These are phyloP conservation scores for Lachnum nothofagi DNA, from an alignment of 2,329 filamentous ascomycete species.

Conservation along the genomic window DNA sequence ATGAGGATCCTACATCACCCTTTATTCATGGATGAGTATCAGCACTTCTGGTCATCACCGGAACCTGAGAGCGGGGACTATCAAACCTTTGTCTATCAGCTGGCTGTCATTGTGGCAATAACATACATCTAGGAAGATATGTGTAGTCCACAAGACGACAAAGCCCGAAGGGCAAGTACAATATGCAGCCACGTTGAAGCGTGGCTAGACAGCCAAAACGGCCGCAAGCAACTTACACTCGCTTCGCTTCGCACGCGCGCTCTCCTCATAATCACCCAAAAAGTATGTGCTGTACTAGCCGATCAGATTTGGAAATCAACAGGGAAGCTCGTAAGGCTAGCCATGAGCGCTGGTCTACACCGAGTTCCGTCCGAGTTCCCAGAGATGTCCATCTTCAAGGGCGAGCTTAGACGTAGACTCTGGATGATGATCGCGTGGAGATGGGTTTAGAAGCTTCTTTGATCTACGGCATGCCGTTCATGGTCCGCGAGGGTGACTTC, in stretches of 20 bases:
- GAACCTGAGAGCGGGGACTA: conserved; percentile 2
- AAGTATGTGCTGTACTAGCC: conserved; percentile 5
- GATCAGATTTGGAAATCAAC: conserved; percentile 21
- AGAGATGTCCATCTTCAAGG: conserved; percentile 42
- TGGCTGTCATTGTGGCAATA: conserved; percentile 12
- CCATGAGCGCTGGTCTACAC: conserved; percentile 53
- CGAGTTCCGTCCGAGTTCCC: conserved; percentile 47
- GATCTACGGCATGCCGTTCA: conserved; percentile 45
- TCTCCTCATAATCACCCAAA: conserved; percentile 9
- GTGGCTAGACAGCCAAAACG: conserved; percentile 11
- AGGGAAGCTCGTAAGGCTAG: conserved; percentile 47
- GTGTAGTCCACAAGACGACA: not conserved
- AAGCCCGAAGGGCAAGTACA: conserved; percentile 8
- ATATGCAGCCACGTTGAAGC: conserved; percentile 8
- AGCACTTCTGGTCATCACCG: conserved; percentile 34
- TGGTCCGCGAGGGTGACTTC: conserved; percentile 43
- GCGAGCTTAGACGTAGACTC: conserved; percentile 50
- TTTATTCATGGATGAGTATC: conserved; percentile 40
- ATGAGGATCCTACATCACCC: conserved; percentile 42
- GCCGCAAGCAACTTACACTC: conserved; percentile 11
- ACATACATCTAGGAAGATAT: conserved; percentile 5
- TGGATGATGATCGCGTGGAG: conserved; percentile 53
- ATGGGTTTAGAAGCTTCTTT: conserved; percentile 46
- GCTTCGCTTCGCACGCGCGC: conserved; percentile 10
- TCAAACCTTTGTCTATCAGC: conserved; percentile 10